phyloP scores from a whole-genome alignment of 805 yeast genomes.

The Nakazawaea ernobii region DNA sequence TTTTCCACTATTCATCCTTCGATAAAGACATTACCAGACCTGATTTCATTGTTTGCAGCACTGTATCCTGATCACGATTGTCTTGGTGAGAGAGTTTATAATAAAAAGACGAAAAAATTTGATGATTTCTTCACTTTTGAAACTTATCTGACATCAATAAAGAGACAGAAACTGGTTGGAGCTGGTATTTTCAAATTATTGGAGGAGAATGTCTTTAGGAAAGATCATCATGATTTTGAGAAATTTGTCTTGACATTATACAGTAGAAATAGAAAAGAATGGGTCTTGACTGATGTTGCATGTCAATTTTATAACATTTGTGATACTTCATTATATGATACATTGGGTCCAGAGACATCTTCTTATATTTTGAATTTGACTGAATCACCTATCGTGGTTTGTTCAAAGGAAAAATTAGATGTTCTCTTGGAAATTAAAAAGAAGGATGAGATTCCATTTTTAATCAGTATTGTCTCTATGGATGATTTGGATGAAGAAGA shows the following conservation, averaged over 20 bases:
- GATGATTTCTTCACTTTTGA: slow-evolving; percentile 6
- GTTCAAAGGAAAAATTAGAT: slow-evolving; percentile 46
- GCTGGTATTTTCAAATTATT: slow-evolving; percentile 18
- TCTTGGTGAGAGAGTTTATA: slow-evolving; percentile 37
- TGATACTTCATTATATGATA: slow-evolving; percentile 51
- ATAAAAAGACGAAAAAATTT: slow-evolving; percentile 14
- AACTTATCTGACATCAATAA: not conserved
- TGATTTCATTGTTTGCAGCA: slow-evolving; percentile 37
- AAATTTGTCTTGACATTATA: slow-evolving; percentile 48
- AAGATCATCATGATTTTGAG: not conserved
- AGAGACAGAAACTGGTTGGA: slow-evolving; percentile 17
- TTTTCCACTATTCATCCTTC: slow-evolving; percentile 27
- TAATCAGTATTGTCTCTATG: slow-evolving; percentile 53
- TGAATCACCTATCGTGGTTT: slow-evolving; percentile 52
- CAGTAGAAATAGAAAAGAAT: slow-evolving; percentile 57
- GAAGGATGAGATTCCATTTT: slow-evolving; percentile 15
- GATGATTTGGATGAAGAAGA: slow-evolving; percentile 33
- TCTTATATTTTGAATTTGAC: slow-evolving; percentile 58
- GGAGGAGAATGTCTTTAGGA: slow-evolving; percentile 13
- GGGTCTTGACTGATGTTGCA: slow-evolving; percentile 68
- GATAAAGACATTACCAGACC: slow-evolving; percentile 37
- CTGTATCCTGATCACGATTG: slow-evolving; percentile 32
- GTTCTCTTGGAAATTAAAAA: slow-evolving; percentile 38
- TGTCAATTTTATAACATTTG: slow-evolving; percentile 51
- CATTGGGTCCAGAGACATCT: slow-evolving; percentile 55